Percentiles rank a stretch among this genome's conserved stretches.
Conservation (phyloP, 179 eudicot species). For the Dionaea muscipula region DNA sequence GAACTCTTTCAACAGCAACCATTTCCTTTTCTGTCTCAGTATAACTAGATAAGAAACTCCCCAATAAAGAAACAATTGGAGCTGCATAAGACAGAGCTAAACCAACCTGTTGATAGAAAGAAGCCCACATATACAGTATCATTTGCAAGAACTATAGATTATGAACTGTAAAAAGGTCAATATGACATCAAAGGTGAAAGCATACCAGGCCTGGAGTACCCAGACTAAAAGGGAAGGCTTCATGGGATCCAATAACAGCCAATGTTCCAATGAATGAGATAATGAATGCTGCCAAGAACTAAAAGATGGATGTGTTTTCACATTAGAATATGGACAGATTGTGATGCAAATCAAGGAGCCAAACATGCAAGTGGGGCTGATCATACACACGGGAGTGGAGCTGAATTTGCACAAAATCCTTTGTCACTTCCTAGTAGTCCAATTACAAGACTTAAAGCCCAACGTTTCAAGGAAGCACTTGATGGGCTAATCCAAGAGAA, state of each 20-base stretch:
- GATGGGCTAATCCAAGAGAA: too few relatives aligned
- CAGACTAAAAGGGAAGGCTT: slow-evolving; percentile 46
- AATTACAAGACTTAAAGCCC: too few relatives aligned
- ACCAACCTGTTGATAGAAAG: slow-evolving; percentile 55
- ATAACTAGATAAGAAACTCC: slow-evolving; percentile 84
- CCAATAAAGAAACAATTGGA: slow-evolving; percentile 70
- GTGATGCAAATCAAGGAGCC: too few relatives aligned
- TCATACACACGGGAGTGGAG: too few relatives aligned
- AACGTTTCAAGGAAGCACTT: too few relatives aligned
- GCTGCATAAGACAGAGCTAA: slow-evolving; percentile 93
- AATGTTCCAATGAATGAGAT: slow-evolving; percentile 64
- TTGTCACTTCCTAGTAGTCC: too few relatives aligned
- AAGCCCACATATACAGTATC: background rate
- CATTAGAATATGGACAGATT: too few relatives aligned
- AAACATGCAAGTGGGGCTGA: too few relatives aligned
- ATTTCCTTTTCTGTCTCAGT: slow-evolving; percentile 96
- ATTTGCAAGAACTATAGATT: background rate
- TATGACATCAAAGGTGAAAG: slow-evolving; percentile 5
- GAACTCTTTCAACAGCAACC: slow-evolving; percentile 92
- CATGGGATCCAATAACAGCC: slow-evolving; percentile 74
- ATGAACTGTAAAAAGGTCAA: background rate
- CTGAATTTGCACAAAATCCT: too few relatives aligned
- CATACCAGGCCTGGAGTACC: slow-evolving; percentile 90
- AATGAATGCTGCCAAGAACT: slow-evolving; percentile 77
- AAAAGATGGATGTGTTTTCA: slow-evolving; percentile 6